Base-by-base conservation (phyloP, 371 early-diverging fungal species). In the Mucor sp. region DNA sequence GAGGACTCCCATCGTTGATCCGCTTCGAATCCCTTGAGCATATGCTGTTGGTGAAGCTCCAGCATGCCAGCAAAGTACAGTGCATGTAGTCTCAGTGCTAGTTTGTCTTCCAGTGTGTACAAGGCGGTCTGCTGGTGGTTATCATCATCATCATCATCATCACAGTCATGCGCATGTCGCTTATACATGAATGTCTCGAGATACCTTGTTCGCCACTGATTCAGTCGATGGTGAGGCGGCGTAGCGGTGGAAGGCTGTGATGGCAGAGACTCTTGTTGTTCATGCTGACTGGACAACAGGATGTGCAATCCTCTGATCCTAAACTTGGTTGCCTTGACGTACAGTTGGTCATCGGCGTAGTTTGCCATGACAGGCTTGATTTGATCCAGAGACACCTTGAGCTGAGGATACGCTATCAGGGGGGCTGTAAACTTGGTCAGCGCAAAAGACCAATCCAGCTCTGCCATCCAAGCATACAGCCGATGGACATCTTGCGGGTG, bases 61-160 rank as follows among this genome's bases (percentile, higher is more conserved):
- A 77, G 58, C 43, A 69, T 66, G 4, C 68, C 68, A 8, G 73
- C 48, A 33, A 76, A 70, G 60, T 70, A 72, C 39, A 76, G 48
- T 1, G 68, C 62, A 50, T 76, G 76, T 1, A 76, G 50, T 19
- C 67, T 58, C 11, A 76, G 33, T 1, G 66, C 58, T 3, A 59
- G 19, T 14, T 59, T 56, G 28, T 65, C 70, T 23, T 60, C 57
- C n/a, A 27, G 3, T 6, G 39, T 32, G 21, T 67, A 67, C 14
- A 7, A 7, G 0, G 21, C 9, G 0, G 7, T 15, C 14, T 2
- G 53, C 0, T 53, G 53, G 21, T 27, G 4, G 5, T 27, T 12
- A 15, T 53, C 15, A 1, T 9, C 25, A 1, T 14, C 6, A 48
- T 6, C 23, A 48, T 48, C 6, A 30, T 30, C 30, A 30, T 30